Conservation (phyloP, 2,329 filamentous ascomycete genomes). For the Pseudopyrenochaeta lycopersici region DNA sequence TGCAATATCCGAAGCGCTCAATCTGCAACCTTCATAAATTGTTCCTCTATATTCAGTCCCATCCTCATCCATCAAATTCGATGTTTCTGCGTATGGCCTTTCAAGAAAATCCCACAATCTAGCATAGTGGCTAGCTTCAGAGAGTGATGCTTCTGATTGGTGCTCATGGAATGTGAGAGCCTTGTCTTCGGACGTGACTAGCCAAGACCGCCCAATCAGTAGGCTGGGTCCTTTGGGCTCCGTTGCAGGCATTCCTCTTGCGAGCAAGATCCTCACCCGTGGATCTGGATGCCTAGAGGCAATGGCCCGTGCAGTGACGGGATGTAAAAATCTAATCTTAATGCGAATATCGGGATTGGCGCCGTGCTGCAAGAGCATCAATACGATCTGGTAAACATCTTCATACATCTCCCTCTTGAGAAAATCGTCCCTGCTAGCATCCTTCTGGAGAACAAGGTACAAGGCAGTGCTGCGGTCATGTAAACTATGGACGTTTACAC, state of each 20-base stretch:
- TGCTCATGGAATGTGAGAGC: conserved; percentile 2
- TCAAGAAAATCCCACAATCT: conserved; percentile 1
- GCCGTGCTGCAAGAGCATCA: conserved; percentile 17
- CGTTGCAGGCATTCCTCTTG: neutral
- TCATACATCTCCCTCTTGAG: conserved; percentile 20
- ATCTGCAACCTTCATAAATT: neutral
- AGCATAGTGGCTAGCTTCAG: conserved; percentile 2
- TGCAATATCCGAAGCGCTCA: conserved; percentile 7
- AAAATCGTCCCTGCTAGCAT: conserved; percentile 1
- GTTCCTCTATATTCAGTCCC: neutral
- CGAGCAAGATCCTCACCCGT: conserved; percentile 10
- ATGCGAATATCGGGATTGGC: conserved; percentile 16
- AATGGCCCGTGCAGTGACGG: conserved; percentile 10
- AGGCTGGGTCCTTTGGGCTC: neutral
- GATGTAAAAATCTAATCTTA: neutral
- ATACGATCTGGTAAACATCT: conserved; percentile 20
- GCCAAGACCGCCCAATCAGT: conserved; percentile 3
- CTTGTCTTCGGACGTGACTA: neutral
- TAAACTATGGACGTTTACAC: conserved; percentile 2
- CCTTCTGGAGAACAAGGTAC: conserved; percentile 3
- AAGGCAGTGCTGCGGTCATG: conserved; percentile 13
- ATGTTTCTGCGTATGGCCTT: neutral
- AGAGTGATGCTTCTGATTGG: neutral
- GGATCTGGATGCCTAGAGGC: conserved; percentile 19
- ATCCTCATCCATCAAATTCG: neutral